Percentiles rank a stretch among this genome's conserved stretches.
Conservation (phyloP, 78 protist species). For the Creolimax fragrantissima region DNA sequence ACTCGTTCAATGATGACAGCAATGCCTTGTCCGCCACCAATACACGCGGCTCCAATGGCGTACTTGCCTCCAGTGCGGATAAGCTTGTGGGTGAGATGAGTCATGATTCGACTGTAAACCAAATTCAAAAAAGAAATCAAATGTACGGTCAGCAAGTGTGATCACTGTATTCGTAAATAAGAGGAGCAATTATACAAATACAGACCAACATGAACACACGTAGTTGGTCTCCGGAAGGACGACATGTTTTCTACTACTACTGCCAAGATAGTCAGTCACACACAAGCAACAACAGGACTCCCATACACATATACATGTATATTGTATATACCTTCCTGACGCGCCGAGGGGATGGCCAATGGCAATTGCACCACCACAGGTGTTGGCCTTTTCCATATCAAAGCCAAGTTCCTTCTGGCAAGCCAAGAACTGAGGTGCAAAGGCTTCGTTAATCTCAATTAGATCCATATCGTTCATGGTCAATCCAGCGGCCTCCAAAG, state of each 20-base stretch:
- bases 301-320: too few relatives aligned
- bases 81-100: conserved; percentile 46
- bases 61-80: not conserved
- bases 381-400: conserved; percentile 27
- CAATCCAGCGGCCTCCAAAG: conserved; percentile 19
- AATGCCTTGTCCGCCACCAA: conserved; percentile 78
- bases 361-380: conserved; percentile 79
- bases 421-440: conserved; percentile 55
- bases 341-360: conserved; percentile 87
- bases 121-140: too few relatives aligned
- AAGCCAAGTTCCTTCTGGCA: conserved; percentile 11
- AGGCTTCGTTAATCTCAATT: conserved; percentile 76
- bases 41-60: conserved; percentile 63
- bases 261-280: too few relatives aligned
- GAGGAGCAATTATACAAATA: too few relatives aligned
- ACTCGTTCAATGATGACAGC: conserved; percentile 50
- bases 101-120: conserved; percentile 42
- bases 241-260: too few relatives aligned
- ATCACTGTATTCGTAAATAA: too few relatives aligned
- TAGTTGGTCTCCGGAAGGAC: too few relatives aligned
- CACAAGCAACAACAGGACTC: too few relatives aligned
- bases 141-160: too few relatives aligned
- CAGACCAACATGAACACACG: too few relatives aligned
- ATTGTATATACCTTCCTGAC: conserved; percentile 31
- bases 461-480: conserved; percentile 34